Evolutionary conservation across 1,139 yeast species (phyloP).

Genomic region (Kurtzmaniella quercitrusa): DNA sequence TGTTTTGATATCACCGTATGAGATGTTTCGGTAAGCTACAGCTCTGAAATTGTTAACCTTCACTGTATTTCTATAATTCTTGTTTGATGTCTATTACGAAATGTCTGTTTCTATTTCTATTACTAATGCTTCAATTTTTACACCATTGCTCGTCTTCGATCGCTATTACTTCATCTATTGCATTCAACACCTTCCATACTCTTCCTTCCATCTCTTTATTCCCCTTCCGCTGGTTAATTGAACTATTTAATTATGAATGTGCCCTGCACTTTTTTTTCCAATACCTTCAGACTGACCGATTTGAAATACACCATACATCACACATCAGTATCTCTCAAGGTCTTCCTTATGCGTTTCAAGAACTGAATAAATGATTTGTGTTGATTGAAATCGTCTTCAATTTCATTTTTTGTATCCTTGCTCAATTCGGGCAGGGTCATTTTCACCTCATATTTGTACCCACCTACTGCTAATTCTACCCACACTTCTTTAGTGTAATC

Average conservation of each 20-base stretch:
- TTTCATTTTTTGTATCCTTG: slow-evolving; percentile 14
- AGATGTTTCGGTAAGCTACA: too few relatives aligned
- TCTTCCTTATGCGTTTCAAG: slow-evolving; percentile 29
- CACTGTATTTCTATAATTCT: too few relatives aligned
- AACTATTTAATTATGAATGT: background rate
- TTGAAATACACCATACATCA: slow-evolving; percentile 1
- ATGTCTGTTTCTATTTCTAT: too few relatives aligned
- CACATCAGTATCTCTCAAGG: slow-evolving; percentile 13
- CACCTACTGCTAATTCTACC: slow-evolving; percentile 35
- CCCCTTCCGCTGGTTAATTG: background rate
- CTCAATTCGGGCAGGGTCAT: slow-evolving; percentile 29
- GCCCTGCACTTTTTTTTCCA: background rate
- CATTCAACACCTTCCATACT: too few relatives aligned
- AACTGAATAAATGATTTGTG: slow-evolving; percentile 36
- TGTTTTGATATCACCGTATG: too few relatives aligned
- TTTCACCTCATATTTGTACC: slow-evolving; percentile 27
- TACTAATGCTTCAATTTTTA: too few relatives aligned
- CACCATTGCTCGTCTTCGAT: too few relatives aligned
- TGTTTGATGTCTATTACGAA: too few relatives aligned
- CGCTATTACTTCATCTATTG: too few relatives aligned
- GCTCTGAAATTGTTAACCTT: too few relatives aligned
- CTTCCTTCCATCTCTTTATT: too few relatives aligned
- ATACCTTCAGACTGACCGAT: too few relatives aligned
- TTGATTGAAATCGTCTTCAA: slow-evolving; percentile 29
- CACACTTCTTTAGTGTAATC: slow-evolving; percentile 33